phyloP scores from a whole-genome alignment of 1,284 basidiomycete genomes.

The Trichosporon coremiiforme region DNA sequence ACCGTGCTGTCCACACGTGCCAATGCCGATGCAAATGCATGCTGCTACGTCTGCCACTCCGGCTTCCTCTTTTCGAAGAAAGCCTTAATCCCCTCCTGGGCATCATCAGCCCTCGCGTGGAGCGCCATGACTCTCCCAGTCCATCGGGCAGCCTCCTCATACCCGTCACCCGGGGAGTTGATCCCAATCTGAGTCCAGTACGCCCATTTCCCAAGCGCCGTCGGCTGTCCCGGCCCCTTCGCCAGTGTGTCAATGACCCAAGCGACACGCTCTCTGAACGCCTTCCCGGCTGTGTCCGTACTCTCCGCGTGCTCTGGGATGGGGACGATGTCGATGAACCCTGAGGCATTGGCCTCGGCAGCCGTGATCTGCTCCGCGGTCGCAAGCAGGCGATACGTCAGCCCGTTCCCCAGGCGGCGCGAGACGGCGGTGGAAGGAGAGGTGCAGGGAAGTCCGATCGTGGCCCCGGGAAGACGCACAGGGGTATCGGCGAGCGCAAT shows the following conservation, averaged over 20 bases:
- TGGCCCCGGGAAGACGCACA: constrained; percentile 29
- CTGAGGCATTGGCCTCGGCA: constrained; percentile 21
- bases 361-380: constrained; percentile 29
- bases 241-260: constrained; percentile 26
- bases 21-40: neutral
- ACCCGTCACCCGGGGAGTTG: constrained; percentile 28
- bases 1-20: too few relatives aligned
- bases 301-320: constrained; percentile 25
- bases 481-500: constrained; percentile 29
- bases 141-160: constrained; percentile 30
- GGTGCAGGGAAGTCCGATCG: constrained; percentile 31
- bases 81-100: constrained; percentile 29
- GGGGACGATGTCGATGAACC: constrained; percentile 29
- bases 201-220: constrained; percentile 33
- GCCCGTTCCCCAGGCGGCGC: constrained; percentile 23
- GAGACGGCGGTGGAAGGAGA: constrained; percentile 27
- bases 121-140: constrained; percentile 32
- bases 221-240: constrained; percentile 27
- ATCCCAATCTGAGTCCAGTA: constrained; percentile 33
- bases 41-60: constrained; percentile 28
- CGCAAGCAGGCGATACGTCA: constrained; percentile 32
- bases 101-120: constrained; percentile 31
- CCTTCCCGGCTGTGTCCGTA: constrained; percentile 19
- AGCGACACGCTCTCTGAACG: constrained; percentile 24
- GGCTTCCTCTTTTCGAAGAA: constrained; percentile 32